Conservation (phyloP, 2,329 filamentous ascomycete species). For the Apiospora phragmitis region DNA sequence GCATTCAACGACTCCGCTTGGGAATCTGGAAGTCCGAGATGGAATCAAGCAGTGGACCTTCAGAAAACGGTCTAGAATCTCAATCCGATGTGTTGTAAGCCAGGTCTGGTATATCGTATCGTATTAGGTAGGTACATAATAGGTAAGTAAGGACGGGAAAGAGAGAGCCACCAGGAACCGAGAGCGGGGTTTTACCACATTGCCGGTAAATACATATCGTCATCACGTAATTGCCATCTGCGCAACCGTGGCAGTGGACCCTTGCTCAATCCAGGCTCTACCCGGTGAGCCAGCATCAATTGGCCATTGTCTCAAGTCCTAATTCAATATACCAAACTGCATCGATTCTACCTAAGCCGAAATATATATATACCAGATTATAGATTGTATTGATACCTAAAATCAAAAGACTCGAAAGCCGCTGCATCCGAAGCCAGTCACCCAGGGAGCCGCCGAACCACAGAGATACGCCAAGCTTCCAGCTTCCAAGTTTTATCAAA, state of each 20-base stretch:
- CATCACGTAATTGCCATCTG: background rate
- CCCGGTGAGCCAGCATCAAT: background rate
- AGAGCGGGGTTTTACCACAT: constrained; percentile 2
- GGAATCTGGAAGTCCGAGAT: background rate
- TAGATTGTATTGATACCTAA: background rate
- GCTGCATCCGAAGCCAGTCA: background rate
- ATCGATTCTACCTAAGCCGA: background rate
- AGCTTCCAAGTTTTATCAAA: background rate
- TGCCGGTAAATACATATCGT: background rate
- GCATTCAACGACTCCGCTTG: background rate
- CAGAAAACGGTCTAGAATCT: background rate
- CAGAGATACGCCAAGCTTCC: background rate
- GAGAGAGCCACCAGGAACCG: background rate
- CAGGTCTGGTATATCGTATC: too few species aligned
- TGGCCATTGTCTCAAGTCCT: background rate
- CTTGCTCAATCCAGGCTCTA: background rate
- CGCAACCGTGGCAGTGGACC: background rate
- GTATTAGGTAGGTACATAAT: background rate
- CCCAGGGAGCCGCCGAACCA: background rate
- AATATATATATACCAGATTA: background rate
- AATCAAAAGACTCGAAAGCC: background rate
- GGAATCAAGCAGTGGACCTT: background rate
- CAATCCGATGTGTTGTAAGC: background rate
- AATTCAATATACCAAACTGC: background rate
- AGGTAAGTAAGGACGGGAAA: background rate